phyloP scores from a whole-genome alignment of 164 flowering plant genomes.

The Berberis vulgaris region DNA sequence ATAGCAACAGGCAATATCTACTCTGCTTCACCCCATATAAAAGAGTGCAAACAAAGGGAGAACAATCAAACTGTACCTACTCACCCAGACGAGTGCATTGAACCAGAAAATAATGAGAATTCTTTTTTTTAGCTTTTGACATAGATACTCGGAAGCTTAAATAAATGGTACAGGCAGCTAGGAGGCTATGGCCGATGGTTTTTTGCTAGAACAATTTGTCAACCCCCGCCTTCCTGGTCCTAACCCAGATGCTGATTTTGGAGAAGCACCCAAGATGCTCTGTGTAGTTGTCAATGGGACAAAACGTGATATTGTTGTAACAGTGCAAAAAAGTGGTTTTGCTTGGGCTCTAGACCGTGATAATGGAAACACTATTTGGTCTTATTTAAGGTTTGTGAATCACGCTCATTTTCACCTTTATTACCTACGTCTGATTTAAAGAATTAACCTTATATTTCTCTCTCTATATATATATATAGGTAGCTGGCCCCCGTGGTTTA shows the following conservation, averaged over 20 bases:
- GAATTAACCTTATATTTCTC: too few relatives aligned
- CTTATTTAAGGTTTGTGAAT: slow-evolving; percentile 17
- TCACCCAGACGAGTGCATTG: slow-evolving; percentile 32
- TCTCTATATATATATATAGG: slow-evolving; percentile 6
- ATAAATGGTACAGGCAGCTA: slow-evolving; percentile 1
- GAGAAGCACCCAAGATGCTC: slow-evolving; percentile 47
- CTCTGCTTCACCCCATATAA: slow-evolving; percentile 30
- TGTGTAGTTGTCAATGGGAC: slow-evolving; percentile 15
- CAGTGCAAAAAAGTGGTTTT: slow-evolving; percentile 52
- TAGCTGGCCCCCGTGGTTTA: slow-evolving; percentile 41
- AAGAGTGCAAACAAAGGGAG: slow-evolving; percentile 25
- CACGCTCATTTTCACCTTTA: neutral
- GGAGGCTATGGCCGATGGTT: slow-evolving; percentile 6
- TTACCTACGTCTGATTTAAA: too few relatives aligned
- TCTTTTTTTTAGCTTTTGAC: neutral
- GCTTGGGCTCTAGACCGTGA: slow-evolving; percentile 54
- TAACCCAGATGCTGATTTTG: slow-evolving; percentile 46
- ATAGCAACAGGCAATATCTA: slow-evolving; percentile 42
- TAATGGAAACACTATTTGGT: slow-evolving; percentile 42
- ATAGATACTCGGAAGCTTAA: neutral
- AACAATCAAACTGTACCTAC: slow-evolving; percentile 27
- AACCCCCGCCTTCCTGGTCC: slow-evolving; percentile 40
- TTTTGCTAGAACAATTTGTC: slow-evolving; percentile 24
- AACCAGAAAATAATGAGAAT: slow-evolving; percentile 22
- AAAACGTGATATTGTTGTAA: slow-evolving; percentile 30